Conservation (phyloP, 2,329 filamentous ascomycete species). For the Botrytis sinoallii region DNA sequence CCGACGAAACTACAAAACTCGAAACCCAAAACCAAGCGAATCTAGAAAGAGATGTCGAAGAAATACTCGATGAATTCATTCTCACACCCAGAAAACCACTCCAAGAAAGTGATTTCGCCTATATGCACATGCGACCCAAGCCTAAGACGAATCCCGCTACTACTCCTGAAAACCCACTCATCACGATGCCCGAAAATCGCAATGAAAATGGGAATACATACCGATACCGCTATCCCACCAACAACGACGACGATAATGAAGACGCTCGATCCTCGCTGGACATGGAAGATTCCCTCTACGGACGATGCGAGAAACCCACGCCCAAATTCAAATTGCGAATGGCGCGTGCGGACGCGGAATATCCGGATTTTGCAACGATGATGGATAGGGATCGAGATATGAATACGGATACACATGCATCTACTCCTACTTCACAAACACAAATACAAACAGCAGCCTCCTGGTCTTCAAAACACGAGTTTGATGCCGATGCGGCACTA, state of each 20-base stretch:
- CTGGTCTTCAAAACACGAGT: not conserved
- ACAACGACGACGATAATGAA: not conserved
- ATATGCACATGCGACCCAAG: not conserved
- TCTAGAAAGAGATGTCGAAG: not conserved
- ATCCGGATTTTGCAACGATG: not conserved
- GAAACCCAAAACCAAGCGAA: not conserved
- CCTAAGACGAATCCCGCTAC: accelerated
- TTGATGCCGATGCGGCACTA: not conserved
- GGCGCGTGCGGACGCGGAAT: not conserved
- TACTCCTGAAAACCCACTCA: not conserved
- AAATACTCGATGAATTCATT: not conserved
- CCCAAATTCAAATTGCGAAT: not conserved
- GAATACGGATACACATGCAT: not conserved
- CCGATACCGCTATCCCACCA: not conserved
- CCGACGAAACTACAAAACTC: not conserved
- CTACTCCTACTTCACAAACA: not conserved
- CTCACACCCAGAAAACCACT: not conserved
- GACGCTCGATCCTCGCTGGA: not conserved
- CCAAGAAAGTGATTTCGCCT: not conserved
- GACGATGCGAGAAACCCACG: not conserved
- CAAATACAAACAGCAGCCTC: not conserved
- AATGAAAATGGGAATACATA: not conserved
- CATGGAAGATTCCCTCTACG: not conserved
- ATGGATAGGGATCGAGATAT: not conserved
- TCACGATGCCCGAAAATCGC: not conserved